Evolutionary conservation across 768 basidiomycete genomes (phyloP).

Genomic region (Termitomyces sp.): DNA sequence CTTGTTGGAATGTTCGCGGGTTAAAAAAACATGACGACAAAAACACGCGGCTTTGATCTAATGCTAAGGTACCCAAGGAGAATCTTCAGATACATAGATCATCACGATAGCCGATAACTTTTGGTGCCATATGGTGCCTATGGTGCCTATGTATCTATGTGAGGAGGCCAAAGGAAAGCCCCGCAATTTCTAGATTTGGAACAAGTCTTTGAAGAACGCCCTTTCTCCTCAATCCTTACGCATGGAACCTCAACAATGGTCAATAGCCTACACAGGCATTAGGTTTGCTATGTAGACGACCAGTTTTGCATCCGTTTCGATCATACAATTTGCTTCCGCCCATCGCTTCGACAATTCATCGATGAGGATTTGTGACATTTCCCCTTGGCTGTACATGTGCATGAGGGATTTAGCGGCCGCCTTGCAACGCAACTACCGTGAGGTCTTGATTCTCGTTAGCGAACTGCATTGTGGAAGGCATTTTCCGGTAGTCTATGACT

Average conservation of each 20-base stretch:
- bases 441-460: not conserved
- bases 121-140: conserved; percentile 3
- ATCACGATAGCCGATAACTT: conserved; percentile 37
- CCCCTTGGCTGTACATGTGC: not conserved
- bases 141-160: too few species aligned
- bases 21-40: conserved; percentile 26
- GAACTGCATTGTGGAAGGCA: not conserved
- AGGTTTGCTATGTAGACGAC: not conserved
- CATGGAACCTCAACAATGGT: not conserved
- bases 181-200: not conserved
- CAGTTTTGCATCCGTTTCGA: conserved; percentile 16
- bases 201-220: not conserved
- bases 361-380: conserved; percentile 2
- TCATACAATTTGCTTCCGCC: conserved; percentile 12
- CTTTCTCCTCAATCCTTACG: not conserved
- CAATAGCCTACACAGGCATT: not conserved
- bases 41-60: conserved; percentile 14
- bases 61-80: conserved; percentile 11
- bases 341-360: conserved; percentile 7
- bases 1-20: conserved; percentile 93
- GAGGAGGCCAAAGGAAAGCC: too few species aligned
- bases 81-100: conserved; percentile 29
- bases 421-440: not conserved
- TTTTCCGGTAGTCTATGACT: conserved; percentile 1
- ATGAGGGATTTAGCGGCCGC: not conserved